These are phyloP conservation scores for Poa pratensis DNA, from an alignment of 176 grass and related monocot genomes.

Conservation along the genomic window DNA sequence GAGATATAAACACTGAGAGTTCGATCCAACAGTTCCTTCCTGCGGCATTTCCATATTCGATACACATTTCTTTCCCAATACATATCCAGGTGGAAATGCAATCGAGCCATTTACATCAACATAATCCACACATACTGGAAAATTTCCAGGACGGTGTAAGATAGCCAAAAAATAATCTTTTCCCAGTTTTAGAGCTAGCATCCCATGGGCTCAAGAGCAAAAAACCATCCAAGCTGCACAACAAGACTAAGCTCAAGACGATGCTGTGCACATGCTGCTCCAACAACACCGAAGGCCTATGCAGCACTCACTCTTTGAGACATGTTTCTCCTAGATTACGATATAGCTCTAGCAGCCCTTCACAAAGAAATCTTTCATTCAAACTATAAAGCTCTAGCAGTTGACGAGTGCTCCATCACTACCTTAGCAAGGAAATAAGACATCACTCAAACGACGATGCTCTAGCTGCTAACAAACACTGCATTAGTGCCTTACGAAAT, in stretches of 20 bases:
- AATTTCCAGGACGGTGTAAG: slow-evolving; percentile 9
- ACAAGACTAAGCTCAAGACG: slow-evolving; percentile 37
- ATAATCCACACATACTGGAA: slow-evolving; percentile 4
- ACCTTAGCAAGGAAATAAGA: neutral
- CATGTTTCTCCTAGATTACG: slow-evolving; percentile 30
- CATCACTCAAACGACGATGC: neutral
- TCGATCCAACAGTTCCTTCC: neutral
- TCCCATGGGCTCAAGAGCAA: slow-evolving; percentile 19
- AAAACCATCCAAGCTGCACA: slow-evolving; percentile 43
- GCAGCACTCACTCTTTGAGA: neutral
- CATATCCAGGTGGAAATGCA: slow-evolving; percentile 34
- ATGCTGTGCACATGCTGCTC: slow-evolving; percentile 21
- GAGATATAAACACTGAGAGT: neutral
- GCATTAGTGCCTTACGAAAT: neutral
- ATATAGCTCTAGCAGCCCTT: neutral
- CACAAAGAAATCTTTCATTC: neutral
- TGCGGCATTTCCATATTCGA: neutral
- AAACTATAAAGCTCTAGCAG: neutral
- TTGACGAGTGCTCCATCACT: neutral
- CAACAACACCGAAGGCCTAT: slow-evolving; percentile 2
- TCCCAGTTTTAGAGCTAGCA: neutral
- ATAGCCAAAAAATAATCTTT: slow-evolving; percentile 31
- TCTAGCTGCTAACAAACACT: neutral
- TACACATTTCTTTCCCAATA: neutral
- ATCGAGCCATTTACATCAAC: slow-evolving; percentile 35